A percentile compares a stretch with the other conserved stretches of the same genome.
Evolutionary conservation across 768 basidiomycete genomes (phyloP).

Genomic region (Termitomyces eurrhizus): DNA sequence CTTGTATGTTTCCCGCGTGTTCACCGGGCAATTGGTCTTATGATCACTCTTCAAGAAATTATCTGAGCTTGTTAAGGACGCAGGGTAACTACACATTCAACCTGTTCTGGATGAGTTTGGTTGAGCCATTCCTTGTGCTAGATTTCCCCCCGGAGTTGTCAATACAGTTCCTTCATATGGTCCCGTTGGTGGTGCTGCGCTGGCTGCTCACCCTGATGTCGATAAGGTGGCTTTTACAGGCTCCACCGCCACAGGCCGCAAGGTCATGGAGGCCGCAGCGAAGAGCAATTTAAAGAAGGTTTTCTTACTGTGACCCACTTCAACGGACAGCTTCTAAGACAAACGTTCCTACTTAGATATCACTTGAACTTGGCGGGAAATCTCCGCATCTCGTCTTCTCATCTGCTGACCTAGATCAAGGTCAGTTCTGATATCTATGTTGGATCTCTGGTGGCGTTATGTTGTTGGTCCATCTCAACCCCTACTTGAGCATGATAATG

Average conservation of each 20-base stretch:
- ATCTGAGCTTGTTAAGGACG: slow-evolving; percentile 76
- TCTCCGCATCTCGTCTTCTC: slow-evolving; percentile 88
- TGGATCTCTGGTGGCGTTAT: not conserved
- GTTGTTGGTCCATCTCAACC: not conserved
- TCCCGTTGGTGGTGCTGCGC: slow-evolving; percentile 76
- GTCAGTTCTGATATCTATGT: slow-evolving; percentile 28
- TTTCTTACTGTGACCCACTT: not conserved
- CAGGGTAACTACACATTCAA: slow-evolving; percentile 51
- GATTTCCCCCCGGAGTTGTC: slow-evolving; percentile 88
- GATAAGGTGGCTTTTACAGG: slow-evolving; percentile 98
- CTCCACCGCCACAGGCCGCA: slow-evolving; percentile 83
- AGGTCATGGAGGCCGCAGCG: slow-evolving; percentile 89
- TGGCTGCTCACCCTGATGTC: slow-evolving; percentile 78
- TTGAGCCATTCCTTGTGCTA: slow-evolving; percentile 23
- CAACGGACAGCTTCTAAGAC: slow-evolving; percentile 4
- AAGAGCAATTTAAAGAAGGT: slow-evolving; percentile 94
- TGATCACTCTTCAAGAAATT: slow-evolving; percentile 52
- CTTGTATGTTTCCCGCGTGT: slow-evolving; percentile 42
- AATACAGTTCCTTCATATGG: slow-evolving; percentile 88
- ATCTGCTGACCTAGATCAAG: slow-evolving; percentile 87
- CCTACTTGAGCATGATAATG: not conserved
- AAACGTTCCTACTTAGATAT: slow-evolving; percentile 45
- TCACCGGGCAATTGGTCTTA: not conserved
- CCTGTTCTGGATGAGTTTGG: not conserved
- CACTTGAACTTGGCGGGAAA: slow-evolving; percentile 93